Conservation (phyloP, 768 basidiomycete genomes). For the Trametes coccinea region DNA sequence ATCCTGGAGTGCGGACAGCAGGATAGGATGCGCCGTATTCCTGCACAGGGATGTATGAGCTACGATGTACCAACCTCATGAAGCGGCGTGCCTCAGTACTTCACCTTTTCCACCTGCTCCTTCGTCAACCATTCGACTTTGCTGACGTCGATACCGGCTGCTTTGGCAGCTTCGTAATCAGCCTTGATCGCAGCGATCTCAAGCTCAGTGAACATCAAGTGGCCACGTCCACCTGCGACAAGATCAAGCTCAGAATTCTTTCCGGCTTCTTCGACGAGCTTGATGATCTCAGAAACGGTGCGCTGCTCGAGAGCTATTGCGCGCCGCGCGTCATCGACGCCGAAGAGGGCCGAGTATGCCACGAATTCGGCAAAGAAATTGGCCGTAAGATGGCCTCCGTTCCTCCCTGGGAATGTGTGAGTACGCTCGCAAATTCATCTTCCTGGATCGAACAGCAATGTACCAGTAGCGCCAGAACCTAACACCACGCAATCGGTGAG, state of each 20-base stretch:
- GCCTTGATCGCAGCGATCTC: conserved; percentile 40
- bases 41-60: conserved; percentile 20
- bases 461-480: conserved; percentile 82
- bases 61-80: too few species aligned
- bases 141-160: conserved; percentile 50
- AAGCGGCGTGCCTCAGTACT: conserved; percentile 3
- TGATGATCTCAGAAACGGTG: conserved; percentile 48
- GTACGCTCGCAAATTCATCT: background rate
- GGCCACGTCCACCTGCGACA: conserved; percentile 54
- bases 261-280: conserved; percentile 46
- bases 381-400: conserved; percentile 75
- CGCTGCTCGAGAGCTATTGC: conserved; percentile 58
- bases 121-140: conserved; percentile 47
- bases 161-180: conserved; percentile 55
- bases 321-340: conserved; percentile 54
- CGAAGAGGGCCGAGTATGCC: conserved; percentile 40
- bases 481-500: background rate
- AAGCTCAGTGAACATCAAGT: conserved; percentile 47
- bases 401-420: conserved; percentile 53
- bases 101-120: conserved; percentile 50
- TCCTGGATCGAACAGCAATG: background rate
- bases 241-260: conserved; percentile 59
- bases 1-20: conserved; percentile 49
- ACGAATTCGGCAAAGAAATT: conserved; percentile 48
- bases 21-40: conserved; percentile 51